These are phyloP conservation scores for Globisporangium polare DNA, from an alignment of 352 stramenopile species.

Conservation along the genomic window DNA sequence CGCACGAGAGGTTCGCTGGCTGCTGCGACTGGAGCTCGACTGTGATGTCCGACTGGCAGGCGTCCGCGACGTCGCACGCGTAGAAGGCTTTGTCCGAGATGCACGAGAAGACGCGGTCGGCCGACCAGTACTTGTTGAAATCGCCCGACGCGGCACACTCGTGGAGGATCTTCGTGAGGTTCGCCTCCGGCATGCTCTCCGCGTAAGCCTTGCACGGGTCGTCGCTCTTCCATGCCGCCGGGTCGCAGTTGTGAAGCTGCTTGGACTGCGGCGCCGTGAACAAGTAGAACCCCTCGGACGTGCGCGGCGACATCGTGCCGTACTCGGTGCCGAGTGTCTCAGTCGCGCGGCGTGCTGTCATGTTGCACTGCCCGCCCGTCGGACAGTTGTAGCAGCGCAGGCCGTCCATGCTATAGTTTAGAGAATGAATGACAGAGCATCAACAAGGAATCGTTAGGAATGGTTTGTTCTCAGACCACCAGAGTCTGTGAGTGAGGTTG, in stretches of 20 bases:
- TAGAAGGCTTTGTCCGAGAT: constrained; percentile 57
- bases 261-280: constrained; percentile 47
- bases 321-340: constrained; percentile 38
- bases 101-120: constrained; percentile 58
- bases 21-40: constrained; percentile 23
- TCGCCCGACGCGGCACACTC: constrained; percentile 25
- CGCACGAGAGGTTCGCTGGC: constrained; percentile 31
- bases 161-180: constrained; percentile 37
- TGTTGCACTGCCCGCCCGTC: constrained; percentile 38
- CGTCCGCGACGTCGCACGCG: constrained; percentile 45
- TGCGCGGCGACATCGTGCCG: constrained; percentile 52
- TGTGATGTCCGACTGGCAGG: constrained; percentile 49
- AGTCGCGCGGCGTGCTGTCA: constrained; percentile 47
- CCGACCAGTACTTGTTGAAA: constrained; percentile 55
- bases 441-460: constrained; percentile 2
- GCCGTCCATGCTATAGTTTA: constrained; percentile 46
- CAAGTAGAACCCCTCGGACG: constrained; percentile 50
- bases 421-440: background rate
- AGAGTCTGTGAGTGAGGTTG: background rate
- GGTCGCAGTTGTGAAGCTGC: constrained; percentile 24
- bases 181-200: background rate
- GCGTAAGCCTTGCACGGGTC: constrained; percentile 47
- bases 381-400: constrained; percentile 54
- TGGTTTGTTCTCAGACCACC: background rate
- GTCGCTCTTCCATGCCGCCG: constrained; percentile 33